phyloP scores from a whole-genome alignment of 441 rosid species.

The Gossypium lobatum region DNA sequence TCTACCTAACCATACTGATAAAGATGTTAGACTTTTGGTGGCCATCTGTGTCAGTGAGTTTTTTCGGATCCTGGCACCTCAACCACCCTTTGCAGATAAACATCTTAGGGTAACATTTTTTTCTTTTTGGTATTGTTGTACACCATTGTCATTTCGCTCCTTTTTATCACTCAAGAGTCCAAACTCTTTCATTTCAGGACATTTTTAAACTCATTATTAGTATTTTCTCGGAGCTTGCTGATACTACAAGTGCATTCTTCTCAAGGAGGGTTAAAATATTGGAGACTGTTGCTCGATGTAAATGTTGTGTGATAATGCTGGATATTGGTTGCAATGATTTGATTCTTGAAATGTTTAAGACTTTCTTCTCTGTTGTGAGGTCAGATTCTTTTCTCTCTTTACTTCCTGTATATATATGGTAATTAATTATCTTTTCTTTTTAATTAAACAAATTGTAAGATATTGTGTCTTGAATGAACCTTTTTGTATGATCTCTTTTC shows the following conservation, averaged over 20 bases:
- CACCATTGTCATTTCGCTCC: not conserved
- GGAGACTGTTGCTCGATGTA: constrained; percentile 70
- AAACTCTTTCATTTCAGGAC: constrained; percentile 40
- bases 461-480: constrained; percentile 9
- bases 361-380: constrained; percentile 78
- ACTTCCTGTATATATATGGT: not conserved
- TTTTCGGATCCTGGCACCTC: constrained; percentile 79
- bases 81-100: constrained; percentile 70
- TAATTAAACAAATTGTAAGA: not conserved
- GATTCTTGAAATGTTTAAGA: constrained; percentile 65
- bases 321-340: constrained; percentile 62
- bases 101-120: constrained; percentile 52
- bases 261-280: constrained; percentile 74
- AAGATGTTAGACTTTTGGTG: constrained; percentile 68
- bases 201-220: constrained; percentile 57
- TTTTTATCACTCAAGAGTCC: not conserved
- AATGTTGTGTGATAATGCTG: constrained; percentile 74
- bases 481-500: not conserved
- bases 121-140: not conserved
- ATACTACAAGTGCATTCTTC: constrained; percentile 58
- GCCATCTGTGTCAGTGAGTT: constrained; percentile 66
- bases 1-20: constrained; percentile 58
- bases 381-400: constrained; percentile 25
- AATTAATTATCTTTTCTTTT: not conserved
- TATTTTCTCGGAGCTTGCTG: constrained; percentile 61